phyloP scores from a whole-genome alignment of 148 eudicot species.

The Silene uniflora region DNA sequence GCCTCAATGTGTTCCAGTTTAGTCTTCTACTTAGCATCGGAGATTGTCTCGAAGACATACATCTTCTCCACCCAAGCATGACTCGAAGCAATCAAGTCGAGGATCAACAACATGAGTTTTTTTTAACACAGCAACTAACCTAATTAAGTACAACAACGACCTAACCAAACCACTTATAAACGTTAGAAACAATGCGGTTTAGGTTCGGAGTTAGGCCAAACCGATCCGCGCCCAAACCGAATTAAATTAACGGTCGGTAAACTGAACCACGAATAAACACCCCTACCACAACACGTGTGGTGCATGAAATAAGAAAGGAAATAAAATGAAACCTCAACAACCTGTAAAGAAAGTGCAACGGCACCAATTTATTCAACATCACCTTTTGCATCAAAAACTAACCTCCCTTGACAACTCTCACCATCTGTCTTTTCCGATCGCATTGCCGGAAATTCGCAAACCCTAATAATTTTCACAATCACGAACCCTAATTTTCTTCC shows the following conservation, averaged over 20 bases:
- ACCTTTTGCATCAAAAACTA: neutral
- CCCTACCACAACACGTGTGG: too few species aligned
- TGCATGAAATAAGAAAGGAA: too few species aligned
- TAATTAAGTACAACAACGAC: too few species aligned
- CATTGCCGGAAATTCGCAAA: conserved; percentile 5
- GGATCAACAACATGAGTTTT: too few species aligned
- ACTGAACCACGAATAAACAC: too few species aligned
- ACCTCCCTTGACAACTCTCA: neutral
- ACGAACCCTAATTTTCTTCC: conserved; percentile 34
- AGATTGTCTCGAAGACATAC: neutral
- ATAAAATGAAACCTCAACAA: neutral
- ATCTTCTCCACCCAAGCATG: neutral
- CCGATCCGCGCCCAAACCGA: too few species aligned
- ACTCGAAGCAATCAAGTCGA: too few species aligned
- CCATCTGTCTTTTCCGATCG: neutral
- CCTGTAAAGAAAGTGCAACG: neutral
- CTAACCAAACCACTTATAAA: too few species aligned
- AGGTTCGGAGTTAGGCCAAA: too few species aligned
- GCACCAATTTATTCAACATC: neutral
- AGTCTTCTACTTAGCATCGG: neutral
- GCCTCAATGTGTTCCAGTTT: neutral
- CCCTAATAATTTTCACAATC: neutral
- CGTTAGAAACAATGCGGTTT: too few species aligned
- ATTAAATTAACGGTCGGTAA: too few species aligned
- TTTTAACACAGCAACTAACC: too few species aligned